Base-by-base conservation (phyloP, 495 filamentous ascomycete genomes). In the Podospora didyma region DNA sequence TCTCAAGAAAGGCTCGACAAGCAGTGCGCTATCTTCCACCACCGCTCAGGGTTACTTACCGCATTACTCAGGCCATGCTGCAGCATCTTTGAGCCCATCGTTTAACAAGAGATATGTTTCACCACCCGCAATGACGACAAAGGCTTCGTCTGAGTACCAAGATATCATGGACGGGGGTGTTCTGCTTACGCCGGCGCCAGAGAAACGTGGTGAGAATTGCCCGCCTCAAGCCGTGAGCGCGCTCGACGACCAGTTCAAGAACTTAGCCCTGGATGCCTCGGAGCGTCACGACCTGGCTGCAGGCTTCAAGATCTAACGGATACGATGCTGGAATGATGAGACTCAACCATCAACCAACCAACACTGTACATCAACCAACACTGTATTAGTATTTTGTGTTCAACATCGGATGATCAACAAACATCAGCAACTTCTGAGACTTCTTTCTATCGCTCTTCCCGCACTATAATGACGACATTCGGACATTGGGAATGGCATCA, bases 21-120 rank as follows among this genome's bases (percentile, higher is more conserved):
- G 75, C 51, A 69, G 77, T 42, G 65, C 73, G 5, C 51, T 80
- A 17, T 73, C 76, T 0, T 73, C 75, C 37, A 75, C 76, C 7
- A 80, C 74, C 7, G 77, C 72, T 20, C 74, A 74, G 16, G 77
- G 75, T 37, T 67, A 71, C 35, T 48, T 80, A 42, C 77, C 75
- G n/a, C 73, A 72, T n/a, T 77, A 73, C 47, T 53, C 69, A 16
- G 75, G 73, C 2, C 60, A 74, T 56, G 74, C 71, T 0, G 68
- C 74, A 7, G 72, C 75, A 9, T 77, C 76, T 19, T 61, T 79
- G 20, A 70, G 63, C 4, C 76, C 76, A 2, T 63, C 73, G 5
- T 63, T 75, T 20, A 69, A 58, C 28, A 70, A 67, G 41, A 62
- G 66, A 7, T 58, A 60, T 48, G 48, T 24, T 42, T 65, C 57